Evolutionary conservation across 495 filamentous ascomycete species (phyloP).

Genomic region (Cryomyces antarcticus): DNA sequence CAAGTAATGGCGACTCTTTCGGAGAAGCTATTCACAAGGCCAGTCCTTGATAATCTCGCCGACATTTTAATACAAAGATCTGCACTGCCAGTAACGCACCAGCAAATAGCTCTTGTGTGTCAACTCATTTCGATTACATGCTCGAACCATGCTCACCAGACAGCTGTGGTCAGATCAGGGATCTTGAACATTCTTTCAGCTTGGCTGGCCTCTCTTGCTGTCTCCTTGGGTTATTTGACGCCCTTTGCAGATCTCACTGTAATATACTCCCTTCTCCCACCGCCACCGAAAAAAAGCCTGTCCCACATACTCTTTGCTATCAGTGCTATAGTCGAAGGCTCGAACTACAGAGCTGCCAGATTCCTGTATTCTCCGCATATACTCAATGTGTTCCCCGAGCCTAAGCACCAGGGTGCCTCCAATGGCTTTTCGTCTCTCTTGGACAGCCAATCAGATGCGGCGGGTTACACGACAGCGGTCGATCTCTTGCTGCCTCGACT

Average conservation of each 20-base stretch:
- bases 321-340: conserved; percentile 56
- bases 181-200: conserved; percentile 65
- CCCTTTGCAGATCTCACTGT: conserved; percentile 27
- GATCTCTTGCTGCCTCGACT: conserved; percentile 17
- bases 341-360: conserved; percentile 53
- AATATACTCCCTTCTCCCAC: conserved; percentile 30
- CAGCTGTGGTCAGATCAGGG: conserved; percentile 42
- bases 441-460: neutral
- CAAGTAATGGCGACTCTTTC: neutral
- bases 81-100: conserved; percentile 26
- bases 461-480: conserved; percentile 1
- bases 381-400: conserved; percentile 20
- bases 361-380: conserved; percentile 64
- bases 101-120: conserved; percentile 47
- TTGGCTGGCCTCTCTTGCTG: conserved; percentile 53
- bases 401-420: neutral
- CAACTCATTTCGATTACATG: conserved; percentile 52
- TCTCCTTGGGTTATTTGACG: conserved; percentile 42
- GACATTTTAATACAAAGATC: conserved; percentile 44
- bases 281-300: conserved; percentile 37
- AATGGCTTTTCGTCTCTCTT: neutral
- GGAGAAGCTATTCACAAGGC: conserved; percentile 5
- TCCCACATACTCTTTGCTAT: conserved; percentile 63
- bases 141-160: conserved; percentile 45
- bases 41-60: conserved; percentile 32